Base-by-base conservation (phyloP, 148 eudicot genomes). In the Cornus controversa region DNA sequence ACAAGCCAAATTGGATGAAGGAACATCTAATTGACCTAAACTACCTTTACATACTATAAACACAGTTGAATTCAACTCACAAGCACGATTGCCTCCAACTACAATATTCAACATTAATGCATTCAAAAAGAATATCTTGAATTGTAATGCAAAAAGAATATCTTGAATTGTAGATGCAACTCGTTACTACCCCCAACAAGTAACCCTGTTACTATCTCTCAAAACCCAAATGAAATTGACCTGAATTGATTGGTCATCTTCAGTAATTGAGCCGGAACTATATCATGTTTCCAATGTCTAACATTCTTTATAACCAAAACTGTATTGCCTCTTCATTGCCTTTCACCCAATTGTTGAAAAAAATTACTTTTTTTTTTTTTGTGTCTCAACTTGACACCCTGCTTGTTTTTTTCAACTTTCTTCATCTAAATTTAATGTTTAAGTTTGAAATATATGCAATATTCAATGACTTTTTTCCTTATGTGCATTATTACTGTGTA, bases 151-250 rank as follows among this genome's bases (percentile, higher is more conserved):
- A 31, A 31, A 31, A 31, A 31, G 4, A 31, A 31, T 2, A 20
- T 63, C 29, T 71, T 85, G 80, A 47, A 96, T 87, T 22, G 34
- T 67, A 53, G n/a, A 47, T 16, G 91, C 88, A 15, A 10, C 26
- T 24, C 66, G 71, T 85, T 80, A 23, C 77, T 79, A 18, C 98
- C 99, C 99, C 97, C 98, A 96, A 76, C 99, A 96, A n/a, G 16
- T 54, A 25, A 90, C 89, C 36, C 78, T 79, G 40, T 60, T 69
- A 26, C 34, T 53, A 66, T 47, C 72, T 16, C 69, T 28, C 80
- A 74, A 54, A 80, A 96, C 82, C 98, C 99, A 70, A 93, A 90
- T 28, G 99, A 93, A 69, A 96, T 82, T 24, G 81, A 81, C 18
- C 22, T 40, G 45, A 90, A 86, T 67, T 70, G 82, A 64, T 53